Evolutionary conservation across 352 stramenopile genomes (phyloP).

Genomic region (Pythium oligandrum): DNA sequence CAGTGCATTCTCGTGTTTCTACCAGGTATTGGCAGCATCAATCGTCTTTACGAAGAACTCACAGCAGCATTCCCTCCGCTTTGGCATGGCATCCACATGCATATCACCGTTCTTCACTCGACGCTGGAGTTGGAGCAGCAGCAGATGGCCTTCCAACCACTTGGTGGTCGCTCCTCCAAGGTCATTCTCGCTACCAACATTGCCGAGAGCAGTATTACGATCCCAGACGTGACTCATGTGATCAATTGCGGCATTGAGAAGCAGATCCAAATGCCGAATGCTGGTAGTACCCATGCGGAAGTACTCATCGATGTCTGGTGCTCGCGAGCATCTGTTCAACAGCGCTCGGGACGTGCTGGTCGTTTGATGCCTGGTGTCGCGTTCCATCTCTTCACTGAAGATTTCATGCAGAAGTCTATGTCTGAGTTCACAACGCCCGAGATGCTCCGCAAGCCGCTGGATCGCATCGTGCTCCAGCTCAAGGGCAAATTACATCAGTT

Average conservation of each 20-base stretch:
- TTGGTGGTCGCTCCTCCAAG: slow-evolving; percentile 61
- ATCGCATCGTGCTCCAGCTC: slow-evolving; percentile 74
- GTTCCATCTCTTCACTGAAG: slow-evolving; percentile 86
- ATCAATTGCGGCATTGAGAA: slow-evolving; percentile 86
- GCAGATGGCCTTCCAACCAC: slow-evolving; percentile 55
- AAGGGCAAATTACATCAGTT: slow-evolving; percentile 72
- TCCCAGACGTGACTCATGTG: slow-evolving; percentile 90
- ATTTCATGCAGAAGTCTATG: slow-evolving; percentile 66
- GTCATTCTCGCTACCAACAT: slow-evolving; percentile 97
- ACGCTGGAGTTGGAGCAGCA: slow-evolving; percentile 73
- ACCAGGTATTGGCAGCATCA: slow-evolving; percentile 93
- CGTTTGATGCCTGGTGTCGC: slow-evolving; percentile 90
- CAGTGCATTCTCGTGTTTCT: slow-evolving; percentile 95
- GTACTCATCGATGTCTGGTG: slow-evolving; percentile 90
- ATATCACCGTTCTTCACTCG: slow-evolving; percentile 50
- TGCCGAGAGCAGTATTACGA: slow-evolving; percentile 95
- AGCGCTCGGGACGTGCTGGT: slow-evolving; percentile 86
- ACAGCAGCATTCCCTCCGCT: slow-evolving; percentile 12
- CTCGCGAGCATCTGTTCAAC: slow-evolving; percentile 87
- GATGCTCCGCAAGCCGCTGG: slow-evolving; percentile 76
- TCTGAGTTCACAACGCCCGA: slow-evolving; percentile 77
- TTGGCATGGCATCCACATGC: slow-evolving; percentile 10
- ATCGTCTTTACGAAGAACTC: slow-evolving; percentile 75
- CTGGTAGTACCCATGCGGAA: slow-evolving; percentile 54
- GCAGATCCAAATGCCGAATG: slow-evolving; percentile 80